phyloP scores from a whole-genome alignment of 441 rosid genomes.

The Aquilaria agallochum region DNA sequence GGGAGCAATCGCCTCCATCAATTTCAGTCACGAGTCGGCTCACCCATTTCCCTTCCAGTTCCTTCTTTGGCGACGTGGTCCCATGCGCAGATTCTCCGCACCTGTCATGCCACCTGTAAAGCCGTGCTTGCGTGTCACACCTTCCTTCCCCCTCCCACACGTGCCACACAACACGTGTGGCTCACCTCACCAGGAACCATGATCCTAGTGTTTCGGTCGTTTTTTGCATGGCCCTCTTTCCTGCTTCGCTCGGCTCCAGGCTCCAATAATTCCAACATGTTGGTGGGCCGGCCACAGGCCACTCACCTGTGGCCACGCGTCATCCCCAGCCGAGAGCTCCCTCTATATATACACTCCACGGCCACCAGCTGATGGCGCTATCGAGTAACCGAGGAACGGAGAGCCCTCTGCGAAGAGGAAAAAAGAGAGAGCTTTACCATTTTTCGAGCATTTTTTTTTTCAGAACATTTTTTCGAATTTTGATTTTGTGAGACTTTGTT shows the following conservation, averaged over 20 bases:
- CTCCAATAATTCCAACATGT: slow-evolving; percentile 4
- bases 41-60: slow-evolving; percentile 14
- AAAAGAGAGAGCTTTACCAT: background rate
- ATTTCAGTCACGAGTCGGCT: slow-evolving; percentile 6
- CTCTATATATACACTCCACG: slow-evolving; percentile 22
- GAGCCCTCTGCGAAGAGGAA: background rate
- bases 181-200: background rate
- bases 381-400: background rate
- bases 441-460: background rate
- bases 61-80: slow-evolving; percentile 11
- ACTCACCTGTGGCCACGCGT: slow-evolving; percentile 25
- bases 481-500: background rate
- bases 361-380: background rate
- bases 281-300: slow-evolving; percentile 20
- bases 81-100: background rate
- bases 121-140: background rate
- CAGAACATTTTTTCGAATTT: background rate
- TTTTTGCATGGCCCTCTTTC: slow-evolving; percentile 27
- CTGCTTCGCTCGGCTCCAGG: slow-evolving; percentile 13
- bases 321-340: background rate
- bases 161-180: slow-evolving; percentile 16
- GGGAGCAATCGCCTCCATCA: background rate
- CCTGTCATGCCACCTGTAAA: slow-evolving; percentile 24
- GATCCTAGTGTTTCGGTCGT: background rate
- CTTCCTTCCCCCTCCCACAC: slow-evolving; percentile 8